A percentile compares a stretch with the other conserved stretches of the same genome.
These are phyloP conservation scores for Vitis cinerea DNA, from an alignment of 164 flowering plant genomes.

Conservation along the genomic window DNA sequence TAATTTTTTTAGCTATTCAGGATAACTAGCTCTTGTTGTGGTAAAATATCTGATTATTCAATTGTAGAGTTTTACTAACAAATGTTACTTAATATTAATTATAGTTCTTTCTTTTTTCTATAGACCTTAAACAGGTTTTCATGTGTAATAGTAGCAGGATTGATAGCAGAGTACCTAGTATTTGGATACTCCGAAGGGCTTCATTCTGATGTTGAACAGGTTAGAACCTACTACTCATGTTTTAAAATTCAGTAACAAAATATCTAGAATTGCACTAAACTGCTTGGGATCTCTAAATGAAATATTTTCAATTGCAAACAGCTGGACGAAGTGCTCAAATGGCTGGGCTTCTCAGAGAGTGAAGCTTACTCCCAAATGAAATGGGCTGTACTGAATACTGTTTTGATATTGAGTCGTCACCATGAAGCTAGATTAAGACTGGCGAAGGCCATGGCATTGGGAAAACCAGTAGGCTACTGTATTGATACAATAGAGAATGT, in stretches of 20 bases:
- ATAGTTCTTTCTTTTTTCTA: not conserved
- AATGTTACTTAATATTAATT: too few species aligned
- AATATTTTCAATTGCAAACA: not conserved
- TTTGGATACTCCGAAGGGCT: constrained; percentile 29
- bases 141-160: constrained; percentile 25
- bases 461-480: constrained; percentile 19
- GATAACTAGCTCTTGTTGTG: too few species aligned
- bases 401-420: constrained; percentile 15
- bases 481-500: constrained; percentile 2
- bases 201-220: constrained; percentile 28
- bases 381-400: constrained; percentile 19
- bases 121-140: constrained; percentile 21
- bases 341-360: constrained; percentile 15
- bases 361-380: constrained; percentile 12
- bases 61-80: too few species aligned
- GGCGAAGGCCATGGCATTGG: constrained; percentile 23
- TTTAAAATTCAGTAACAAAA: not conserved
- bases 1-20: too few species aligned
- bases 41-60: too few species aligned
- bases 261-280: too few species aligned
- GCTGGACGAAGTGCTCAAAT: constrained; percentile 15
- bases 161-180: constrained; percentile 24
- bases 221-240: not conserved
- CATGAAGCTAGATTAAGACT: constrained; percentile 15
- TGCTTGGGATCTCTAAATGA: not conserved